Evolutionary conservation across 352 stramenopile genomes (phyloP), one percentile per base, ranked within the genome.

Genomic region (Phytophthora vignae): DNA sequence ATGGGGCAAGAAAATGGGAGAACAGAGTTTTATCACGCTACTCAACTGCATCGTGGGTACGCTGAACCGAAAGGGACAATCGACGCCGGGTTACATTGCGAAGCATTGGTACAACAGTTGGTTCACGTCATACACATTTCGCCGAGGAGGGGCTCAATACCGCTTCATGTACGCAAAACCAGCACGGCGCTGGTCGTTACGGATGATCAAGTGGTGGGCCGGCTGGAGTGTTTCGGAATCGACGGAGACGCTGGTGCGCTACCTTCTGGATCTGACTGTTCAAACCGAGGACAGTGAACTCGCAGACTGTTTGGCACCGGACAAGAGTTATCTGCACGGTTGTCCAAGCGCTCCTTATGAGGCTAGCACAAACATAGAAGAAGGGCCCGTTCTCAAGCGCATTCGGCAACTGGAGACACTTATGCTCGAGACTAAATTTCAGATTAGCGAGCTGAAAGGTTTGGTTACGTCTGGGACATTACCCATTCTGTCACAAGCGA

Each of bases 151-250:
- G n/a, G 55, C 36, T 7, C 55, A 60, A 27, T 71, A 53, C n/a
- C 46, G 46, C 21, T 70, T 70, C 19, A 60, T 64, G 55, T 69
- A 65, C 14, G 36, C 31, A 19, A 42, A 60, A 17, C 55, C 36
- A n/a, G 46, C 46, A 14, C 27, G 60, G 22, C 60, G 54, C 5
- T 66, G 60, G 60, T 66, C 54, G 15, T 49, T 66, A n/a, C 33
- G 44, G 1, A 70, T 74, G 67, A 66, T 74, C 7, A 65, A 64
- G 15, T 61, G 54, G 60, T 63, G 42, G 54, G 60, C 52, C 8
- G 67, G 60, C 1, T 69, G 46, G 60, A 61, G 54, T 65, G 67
- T 74, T 6, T 52, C 53, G 0, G n/a, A 72, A 36, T 72, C 52
- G 15, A 73, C 57, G 5, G 50, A 68, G n/a, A 64, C 40, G 6